These are phyloP conservation scores for Actinomortierella ambigua DNA, from an alignment of 371 early-diverging fungal genomes.

Conservation along the genomic window DNA sequence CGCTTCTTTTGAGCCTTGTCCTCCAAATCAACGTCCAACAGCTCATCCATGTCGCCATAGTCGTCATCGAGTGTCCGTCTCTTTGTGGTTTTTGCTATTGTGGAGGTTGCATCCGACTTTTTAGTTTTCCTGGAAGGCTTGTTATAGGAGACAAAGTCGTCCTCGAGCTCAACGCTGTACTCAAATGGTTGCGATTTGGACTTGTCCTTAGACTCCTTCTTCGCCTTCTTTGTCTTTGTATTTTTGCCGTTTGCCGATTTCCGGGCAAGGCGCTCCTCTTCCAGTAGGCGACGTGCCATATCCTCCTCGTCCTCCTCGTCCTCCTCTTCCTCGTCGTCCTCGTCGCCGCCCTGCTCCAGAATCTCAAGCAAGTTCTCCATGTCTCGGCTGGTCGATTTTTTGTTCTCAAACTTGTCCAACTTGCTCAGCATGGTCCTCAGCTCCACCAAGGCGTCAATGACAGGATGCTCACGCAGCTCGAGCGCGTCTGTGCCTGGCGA, in stretches of 20 bases:
- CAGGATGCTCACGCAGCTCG: slow-evolving; percentile 80
- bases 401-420: slow-evolving; percentile 69
- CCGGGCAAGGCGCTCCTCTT: slow-evolving; percentile 22
- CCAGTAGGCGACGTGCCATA: slow-evolving; percentile 10
- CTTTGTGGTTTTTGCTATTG: slow-evolving; percentile 46
- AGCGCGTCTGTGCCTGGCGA: slow-evolving; percentile 53
- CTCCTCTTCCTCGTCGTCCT: slow-evolving; percentile 17
- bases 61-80: slow-evolving; percentile 60
- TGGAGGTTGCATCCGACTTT: slow-evolving; percentile 37
- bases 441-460: slow-evolving; percentile 78
- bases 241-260: slow-evolving; percentile 15
- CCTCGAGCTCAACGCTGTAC: slow-evolving; percentile 46
- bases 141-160: slow-evolving; percentile 48
- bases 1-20: slow-evolving; percentile 78
- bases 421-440: slow-evolving; percentile 71
- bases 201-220: slow-evolving; percentile 3
- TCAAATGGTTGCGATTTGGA: slow-evolving; percentile 16
- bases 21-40: slow-evolving; percentile 79
- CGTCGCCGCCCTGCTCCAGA: slow-evolving; percentile 25
- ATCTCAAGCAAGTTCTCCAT: slow-evolving; percentile 48
- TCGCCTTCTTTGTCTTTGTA: slow-evolving; percentile 25
- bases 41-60: slow-evolving; percentile 77
- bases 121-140: slow-evolving; percentile 31
- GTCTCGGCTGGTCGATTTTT: slow-evolving; percentile 43
- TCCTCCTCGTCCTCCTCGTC: slow-evolving; percentile 25